Base-by-base conservation (phyloP, 78 protist genomes). In the Reticulomyxa filosa region DNA sequence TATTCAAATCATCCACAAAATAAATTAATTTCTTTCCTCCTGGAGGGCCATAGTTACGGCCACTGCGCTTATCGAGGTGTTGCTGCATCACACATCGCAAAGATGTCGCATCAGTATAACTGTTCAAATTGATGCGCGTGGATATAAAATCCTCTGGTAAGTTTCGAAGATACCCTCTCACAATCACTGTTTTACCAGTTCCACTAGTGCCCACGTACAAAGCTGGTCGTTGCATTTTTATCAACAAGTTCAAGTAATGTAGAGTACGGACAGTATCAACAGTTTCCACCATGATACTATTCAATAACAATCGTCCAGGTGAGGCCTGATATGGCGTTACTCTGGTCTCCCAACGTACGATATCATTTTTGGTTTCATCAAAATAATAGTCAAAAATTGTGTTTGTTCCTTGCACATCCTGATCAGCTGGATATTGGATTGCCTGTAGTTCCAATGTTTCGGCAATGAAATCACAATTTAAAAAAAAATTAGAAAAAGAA, bases 131-230 rank as follows among this genome's bases (percentile, higher is more conserved):
- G 62, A 79, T 77, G 46, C 8, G 34, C 48, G 4, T 30, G 59
- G 0, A 1, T 23, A 75, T 13, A 26, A 0, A 37, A 35, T 1
- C n/a, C 20, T 78, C 76, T 2, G 62, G 66, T 33, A 38, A 64
- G 22, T 0, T 3, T 6, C 36, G 1, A 20, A 86, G 48, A 32
- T 53, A 1, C 42, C 38, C 5, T 29, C 25, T 1, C 20, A 81
- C 11, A 23, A 80, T 6, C 37, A 38, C 48, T 17, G 86, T 83
- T 81, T 86, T 86, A 23, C 88, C 93, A 13, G 77, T 46, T 25
- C 92, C 92, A 0, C 87, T 77, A 13, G n/a, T 13, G 34, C 92
- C 92, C 8, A 79, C 79, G 20, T 78, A 72, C 76, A 86, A 50
- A 17, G 73, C 70, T 27, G 82, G 76, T 25, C 10, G 10, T 35